Percentiles rank a stretch among this genome's conserved stretches.
phyloP scores from a whole-genome alignment of 2,329 filamentous ascomycete species.

The Aspergillus intermedius region DNA sequence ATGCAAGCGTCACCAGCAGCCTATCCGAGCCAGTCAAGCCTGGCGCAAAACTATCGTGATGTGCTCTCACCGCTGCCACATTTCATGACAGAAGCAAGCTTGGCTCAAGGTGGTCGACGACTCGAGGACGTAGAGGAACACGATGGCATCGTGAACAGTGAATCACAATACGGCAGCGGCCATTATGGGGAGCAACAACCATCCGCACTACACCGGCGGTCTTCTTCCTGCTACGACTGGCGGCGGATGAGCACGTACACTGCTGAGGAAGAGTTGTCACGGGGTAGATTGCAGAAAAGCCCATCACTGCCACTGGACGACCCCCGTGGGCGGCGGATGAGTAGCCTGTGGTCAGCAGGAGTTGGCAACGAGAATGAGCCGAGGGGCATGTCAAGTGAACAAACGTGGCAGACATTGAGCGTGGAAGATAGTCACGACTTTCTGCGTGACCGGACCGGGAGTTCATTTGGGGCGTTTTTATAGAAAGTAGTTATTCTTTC shows the following conservation, averaged over 20 bases:
- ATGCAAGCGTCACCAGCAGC: conserved; percentile 15
- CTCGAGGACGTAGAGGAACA: conserved; percentile 10
- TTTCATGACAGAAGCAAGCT: conserved; percentile 31
- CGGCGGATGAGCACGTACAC: neutral
- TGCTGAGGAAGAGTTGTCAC: neutral
- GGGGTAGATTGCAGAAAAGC: conserved; percentile 8
- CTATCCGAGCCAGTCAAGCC: conserved; percentile 27
- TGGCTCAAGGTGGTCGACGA: conserved; percentile 19
- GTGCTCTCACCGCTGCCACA: conserved; percentile 31
- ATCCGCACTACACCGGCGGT: conserved; percentile 10
- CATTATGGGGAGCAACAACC: neutral
- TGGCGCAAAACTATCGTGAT: conserved; percentile 33
- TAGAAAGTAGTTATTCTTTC: neutral
- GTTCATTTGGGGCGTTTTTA: neutral
- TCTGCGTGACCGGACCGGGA: neutral
- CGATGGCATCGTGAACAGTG: conserved; percentile 8
- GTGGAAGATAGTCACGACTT: neutral
- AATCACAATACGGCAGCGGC: neutral
- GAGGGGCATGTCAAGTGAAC: neutral
- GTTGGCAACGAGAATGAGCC: conserved; percentile 10
- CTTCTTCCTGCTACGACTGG: conserved; percentile 11
- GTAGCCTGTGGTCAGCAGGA: conserved; percentile 15
- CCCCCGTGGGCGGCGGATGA: conserved; percentile 13
- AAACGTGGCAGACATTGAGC: neutral
- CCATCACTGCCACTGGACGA: conserved; percentile 12